A percentile compares a stretch with the other conserved stretches of the same genome.
Evolutionary conservation across 129 eudicot genomes (phyloP).

Genomic region (Heracleum sosnowskyi): DNA sequence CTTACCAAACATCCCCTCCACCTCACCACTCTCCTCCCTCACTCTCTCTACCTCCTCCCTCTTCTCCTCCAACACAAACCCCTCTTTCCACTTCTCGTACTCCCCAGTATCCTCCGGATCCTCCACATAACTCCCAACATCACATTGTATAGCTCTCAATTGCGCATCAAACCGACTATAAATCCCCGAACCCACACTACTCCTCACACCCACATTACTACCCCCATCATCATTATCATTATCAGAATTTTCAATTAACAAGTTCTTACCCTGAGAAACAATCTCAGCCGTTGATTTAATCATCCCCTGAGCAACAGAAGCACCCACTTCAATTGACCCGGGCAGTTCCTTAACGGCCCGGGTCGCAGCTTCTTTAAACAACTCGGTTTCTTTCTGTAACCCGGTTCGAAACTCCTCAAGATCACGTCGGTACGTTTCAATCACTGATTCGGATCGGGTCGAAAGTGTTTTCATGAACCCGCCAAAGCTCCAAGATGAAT

Average conservation of each 20-base stretch:
- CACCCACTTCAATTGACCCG: conserved; percentile 59
- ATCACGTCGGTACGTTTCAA: conserved; percentile 79
- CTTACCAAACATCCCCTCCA: conserved; percentile 43
- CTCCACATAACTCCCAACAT: conserved; percentile 43
- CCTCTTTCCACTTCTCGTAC: conserved; percentile 59
- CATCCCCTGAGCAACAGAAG: conserved; percentile 65
- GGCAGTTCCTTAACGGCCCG: conserved; percentile 95
- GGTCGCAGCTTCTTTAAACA: conserved; percentile 65
- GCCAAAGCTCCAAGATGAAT: conserved; percentile 59
- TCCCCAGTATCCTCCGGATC: conserved; percentile 78
- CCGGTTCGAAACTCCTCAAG: conserved; percentile 75
- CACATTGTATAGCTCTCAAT: conserved; percentile 50
- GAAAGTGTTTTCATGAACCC: conserved; percentile 54
- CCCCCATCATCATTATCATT: conserved; percentile 28
- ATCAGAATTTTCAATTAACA: conserved; percentile 29
- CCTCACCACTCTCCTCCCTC: conserved; percentile 50
- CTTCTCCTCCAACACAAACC: conserved; percentile 55
- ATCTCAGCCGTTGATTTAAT: conserved; percentile 53
- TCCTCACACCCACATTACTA: conserved; percentile 18
- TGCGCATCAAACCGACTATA: conserved; percentile 71
- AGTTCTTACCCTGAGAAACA: conserved; percentile 53
- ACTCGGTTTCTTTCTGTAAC: conserved; percentile 57
- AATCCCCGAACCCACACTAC: conserved; percentile 19
- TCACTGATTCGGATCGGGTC: conserved; percentile 65
- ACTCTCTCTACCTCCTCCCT: conserved; percentile 48